Evolutionary conservation across 192 early-diverging fungal species (phyloP), one percentile per base, ranked within the genome.

Genomic region (Phycomyces blakesleeanus): DNA sequence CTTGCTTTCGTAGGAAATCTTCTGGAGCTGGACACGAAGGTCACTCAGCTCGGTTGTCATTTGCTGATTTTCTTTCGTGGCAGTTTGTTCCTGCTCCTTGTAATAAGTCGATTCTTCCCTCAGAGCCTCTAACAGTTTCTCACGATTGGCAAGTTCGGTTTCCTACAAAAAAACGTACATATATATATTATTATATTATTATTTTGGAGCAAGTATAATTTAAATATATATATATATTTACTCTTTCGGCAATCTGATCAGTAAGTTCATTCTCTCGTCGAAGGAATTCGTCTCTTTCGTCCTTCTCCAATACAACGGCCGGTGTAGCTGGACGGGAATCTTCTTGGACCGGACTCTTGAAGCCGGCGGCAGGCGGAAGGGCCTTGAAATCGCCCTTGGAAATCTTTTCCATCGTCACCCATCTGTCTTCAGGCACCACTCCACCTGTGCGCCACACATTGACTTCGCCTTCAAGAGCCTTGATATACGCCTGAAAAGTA

Each of bases 241-340:
- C 67, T 53, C 92, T 94, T 60, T 98, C 93, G 1, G 94, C 87
- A 44, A 99, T 77, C 59, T 92, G 87, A 65, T 99, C 95, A 59
- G 84, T 89, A 59, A 98, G 84, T 72, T 99, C 98, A 74, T 96
- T 97, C 73, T 99, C 98, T 38, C 98, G 85, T 51, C 85, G 83
- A 74, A 98, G 68, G 63, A 98, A 95, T 59, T 95, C 96, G 49
- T 98, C 95, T 26, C 93, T 79, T 71, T 98, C 95, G 73, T 97
- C 97, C 38, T 92, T 84, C 51, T 84, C 83, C 53, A 97, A 68
- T 34, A 81, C 79, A 18, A 87, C 80, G 5, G 87, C 86, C 8
- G 96, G 94, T 18, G 96, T 97, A 1, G 78, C 67, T 1, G 89
- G 78, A 34, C 92, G 74, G 14, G 87, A 82, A 55, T 80, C 75